Evolutionary conservation across 1,284 basidiomycete genomes (phyloP).

Genomic region (Tilletia horrida): DNA sequence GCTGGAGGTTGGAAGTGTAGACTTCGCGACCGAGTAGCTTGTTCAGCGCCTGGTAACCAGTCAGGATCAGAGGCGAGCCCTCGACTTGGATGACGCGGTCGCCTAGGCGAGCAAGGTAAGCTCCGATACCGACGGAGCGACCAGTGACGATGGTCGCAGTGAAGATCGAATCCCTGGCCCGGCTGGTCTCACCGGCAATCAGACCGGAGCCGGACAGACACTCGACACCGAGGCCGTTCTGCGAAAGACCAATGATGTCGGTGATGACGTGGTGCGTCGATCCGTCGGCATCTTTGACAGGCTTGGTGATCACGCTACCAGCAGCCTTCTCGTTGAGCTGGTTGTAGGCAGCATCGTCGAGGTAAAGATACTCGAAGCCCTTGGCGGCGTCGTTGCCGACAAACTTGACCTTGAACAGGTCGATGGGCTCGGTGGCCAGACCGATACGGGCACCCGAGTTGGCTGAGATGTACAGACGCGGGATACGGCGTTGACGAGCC

Average conservation of each 20-base stretch:
- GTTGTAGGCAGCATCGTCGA: constrained; percentile 62
- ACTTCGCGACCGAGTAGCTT: constrained; percentile 99
- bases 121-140: constrained; percentile 97
- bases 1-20: constrained; percentile 96
- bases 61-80: constrained; percentile 98
- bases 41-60: constrained; percentile 93
- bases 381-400: constrained; percentile 81
- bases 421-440: constrained; percentile 85
- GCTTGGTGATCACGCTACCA: constrained; percentile 74
- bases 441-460: constrained; percentile 98
- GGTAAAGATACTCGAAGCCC: constrained; percentile 93
- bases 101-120: constrained; percentile 95
- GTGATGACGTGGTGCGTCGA: constrained; percentile 89
- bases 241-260: constrained; percentile 83
- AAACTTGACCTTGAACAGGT: constrained; percentile 89
- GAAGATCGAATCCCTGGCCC: constrained; percentile 98
- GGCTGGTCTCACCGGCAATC: constrained; percentile 96
- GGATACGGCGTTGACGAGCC: constrained; percentile 80
- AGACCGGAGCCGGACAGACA: constrained; percentile 92
- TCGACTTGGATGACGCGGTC: constrained; percentile 98
- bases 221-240: constrained; percentile 97
- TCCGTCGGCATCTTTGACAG: constrained; percentile 74
- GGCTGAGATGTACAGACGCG: constrained; percentile 94
- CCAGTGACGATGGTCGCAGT: constrained; percentile 98
- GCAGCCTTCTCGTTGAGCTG: constrained; percentile 59